phyloP scores from a whole-genome alignment of 768 basidiomycete genomes.

The Suillus americanus region DNA sequence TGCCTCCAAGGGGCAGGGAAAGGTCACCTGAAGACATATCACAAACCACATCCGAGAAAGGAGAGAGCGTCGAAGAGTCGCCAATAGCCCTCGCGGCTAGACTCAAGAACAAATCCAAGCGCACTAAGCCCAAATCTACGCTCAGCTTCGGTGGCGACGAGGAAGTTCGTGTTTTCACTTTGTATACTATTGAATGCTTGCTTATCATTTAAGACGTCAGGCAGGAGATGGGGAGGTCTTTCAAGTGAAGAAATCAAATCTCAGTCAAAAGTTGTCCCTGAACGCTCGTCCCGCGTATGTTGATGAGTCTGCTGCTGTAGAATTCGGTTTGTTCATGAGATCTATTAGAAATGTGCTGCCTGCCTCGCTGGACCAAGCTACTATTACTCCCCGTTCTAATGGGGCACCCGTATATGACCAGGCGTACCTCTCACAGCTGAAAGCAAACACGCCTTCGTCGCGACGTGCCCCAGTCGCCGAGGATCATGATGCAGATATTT shows the following conservation, averaged over 20 bases:
- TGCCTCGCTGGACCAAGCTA: constrained; percentile 53
- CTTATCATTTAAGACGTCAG: constrained; percentile 37
- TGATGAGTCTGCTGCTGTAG: neutral
- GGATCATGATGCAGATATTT: constrained; percentile 50
- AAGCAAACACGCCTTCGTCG: constrained; percentile 67
- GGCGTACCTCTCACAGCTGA: constrained; percentile 74
- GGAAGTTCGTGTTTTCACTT: constrained; percentile 47
- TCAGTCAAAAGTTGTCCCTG: constrained; percentile 65
- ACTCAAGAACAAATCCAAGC: constrained; percentile 71
- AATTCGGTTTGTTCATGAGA: constrained; percentile 14
- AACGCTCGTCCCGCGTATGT: constrained; percentile 54
- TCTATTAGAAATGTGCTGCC: constrained; percentile 40
- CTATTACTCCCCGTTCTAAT: constrained; percentile 43
- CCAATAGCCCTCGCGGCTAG: constrained; percentile 64
- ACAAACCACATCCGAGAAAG: constrained; percentile 17
- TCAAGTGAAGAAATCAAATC: constrained; percentile 76
- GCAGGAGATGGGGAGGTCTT: constrained; percentile 64
- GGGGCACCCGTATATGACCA: constrained; percentile 67
- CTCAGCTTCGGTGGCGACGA: constrained; percentile 77
- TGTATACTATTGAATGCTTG: constrained; percentile 10
- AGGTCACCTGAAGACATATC: constrained; percentile 16
- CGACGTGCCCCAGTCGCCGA: constrained; percentile 42
- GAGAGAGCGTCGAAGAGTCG: constrained; percentile 44
- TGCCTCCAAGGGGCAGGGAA: constrained; percentile 41
- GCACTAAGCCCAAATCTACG: constrained; percentile 60